These are phyloP conservation scores for Suillus americanus DNA, from an alignment of 768 basidiomycete genomes.

Conservation along the genomic window DNA sequence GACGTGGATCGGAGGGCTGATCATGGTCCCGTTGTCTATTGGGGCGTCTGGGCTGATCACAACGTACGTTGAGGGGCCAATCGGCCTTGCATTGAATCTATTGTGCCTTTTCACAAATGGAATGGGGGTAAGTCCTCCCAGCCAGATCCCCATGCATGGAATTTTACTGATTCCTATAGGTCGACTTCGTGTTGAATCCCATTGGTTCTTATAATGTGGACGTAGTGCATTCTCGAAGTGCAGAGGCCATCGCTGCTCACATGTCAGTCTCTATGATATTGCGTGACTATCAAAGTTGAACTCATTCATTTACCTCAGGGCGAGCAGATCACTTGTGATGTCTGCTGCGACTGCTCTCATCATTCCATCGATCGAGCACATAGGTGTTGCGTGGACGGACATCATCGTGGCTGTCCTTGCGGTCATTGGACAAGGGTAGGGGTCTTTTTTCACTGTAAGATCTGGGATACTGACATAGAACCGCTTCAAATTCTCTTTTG, in stretches of 20 bases:
- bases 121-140: slow-evolving; percentile 47
- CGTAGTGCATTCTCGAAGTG: background rate
- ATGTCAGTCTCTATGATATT: background rate
- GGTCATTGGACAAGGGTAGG: slow-evolving; percentile 51
- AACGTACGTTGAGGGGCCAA: slow-evolving; percentile 45
- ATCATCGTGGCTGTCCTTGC: slow-evolving; percentile 41
- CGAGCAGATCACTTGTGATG: slow-evolving; percentile 16
- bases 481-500: background rate
- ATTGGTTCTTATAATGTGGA: slow-evolving; percentile 43
- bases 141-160: background rate
- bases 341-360: slow-evolving; percentile 39
- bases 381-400: slow-evolving; percentile 49
- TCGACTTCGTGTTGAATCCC: slow-evolving; percentile 57
- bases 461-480: background rate
- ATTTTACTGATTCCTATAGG: slow-evolving; percentile 33
- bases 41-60: slow-evolving; percentile 50
- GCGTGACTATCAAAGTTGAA: background rate
- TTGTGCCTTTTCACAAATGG: slow-evolving; percentile 63
- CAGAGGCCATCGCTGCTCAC: background rate
- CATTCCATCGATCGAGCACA: slow-evolving; percentile 48
- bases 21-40: slow-evolving; percentile 55
- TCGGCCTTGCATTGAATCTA: slow-evolving; percentile 52
- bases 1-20: slow-evolving; percentile 42
- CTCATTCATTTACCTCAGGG: background rate
- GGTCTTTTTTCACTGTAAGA: slow-evolving; percentile 10